These are phyloP conservation scores for Melampsora americana DNA, from an alignment of 1,284 basidiomycete genomes.

Conservation along the genomic window DNA sequence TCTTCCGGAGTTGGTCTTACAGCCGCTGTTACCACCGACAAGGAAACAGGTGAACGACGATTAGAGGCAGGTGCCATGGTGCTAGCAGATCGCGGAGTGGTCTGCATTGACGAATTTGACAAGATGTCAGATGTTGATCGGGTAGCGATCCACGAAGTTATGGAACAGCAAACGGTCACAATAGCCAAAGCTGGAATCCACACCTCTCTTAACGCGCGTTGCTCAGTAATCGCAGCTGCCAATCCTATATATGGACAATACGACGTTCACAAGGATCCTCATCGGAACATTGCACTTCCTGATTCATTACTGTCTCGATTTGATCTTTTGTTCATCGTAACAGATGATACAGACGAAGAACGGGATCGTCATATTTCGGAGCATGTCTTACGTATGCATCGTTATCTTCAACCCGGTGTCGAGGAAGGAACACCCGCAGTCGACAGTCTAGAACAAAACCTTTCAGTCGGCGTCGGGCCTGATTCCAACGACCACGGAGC, in stretches of 20 bases:
- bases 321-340: constrained; percentile 95
- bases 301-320: constrained; percentile 98
- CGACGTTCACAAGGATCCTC: constrained; percentile 98
- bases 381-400: constrained; percentile 95
- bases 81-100: constrained; percentile 95
- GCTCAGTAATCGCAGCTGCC: constrained; percentile 95
- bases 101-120: constrained; percentile 99
- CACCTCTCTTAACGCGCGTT: constrained; percentile 94
- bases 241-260: constrained; percentile 99
- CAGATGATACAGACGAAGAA: constrained; percentile 93
- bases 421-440: constrained; percentile 83
- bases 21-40: constrained; percentile 97
- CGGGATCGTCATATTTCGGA: constrained; percentile 93
- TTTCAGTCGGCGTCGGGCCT: constrained; percentile 70
- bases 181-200: constrained; percentile 99
- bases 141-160: constrained; percentile 99
- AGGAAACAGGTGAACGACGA: constrained; percentile 87
- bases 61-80: constrained; percentile 99
- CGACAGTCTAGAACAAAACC: constrained; percentile 81
- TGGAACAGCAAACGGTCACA: constrained; percentile 95
- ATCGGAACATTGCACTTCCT: constrained; percentile 96
- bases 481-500: constrained; percentile 58
- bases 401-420: constrained; percentile 90
- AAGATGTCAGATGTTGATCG: constrained; percentile 99
- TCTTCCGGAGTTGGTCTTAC: constrained; percentile 98